Evolutionary conservation across 2,329 filamentous ascomycete genomes (phyloP), one percentile per base, ranked within the genome.

Genomic region (Phoma herbarum): DNA sequence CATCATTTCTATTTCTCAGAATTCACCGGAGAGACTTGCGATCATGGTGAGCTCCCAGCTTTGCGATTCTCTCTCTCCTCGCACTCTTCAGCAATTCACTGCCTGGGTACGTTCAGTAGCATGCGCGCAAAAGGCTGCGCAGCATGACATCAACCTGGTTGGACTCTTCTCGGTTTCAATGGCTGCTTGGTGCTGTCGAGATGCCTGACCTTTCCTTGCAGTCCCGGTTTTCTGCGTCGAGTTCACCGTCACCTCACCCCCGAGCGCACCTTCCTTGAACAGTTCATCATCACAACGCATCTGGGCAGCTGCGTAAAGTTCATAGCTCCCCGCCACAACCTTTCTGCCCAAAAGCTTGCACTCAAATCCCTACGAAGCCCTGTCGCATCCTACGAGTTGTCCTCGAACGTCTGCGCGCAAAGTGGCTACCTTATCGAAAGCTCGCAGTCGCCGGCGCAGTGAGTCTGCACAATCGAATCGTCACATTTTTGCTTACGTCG

Each of bases 371-470:
- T 16, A 25, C 16, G 6, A 26, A 41, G 18, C 28, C 18, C 12
- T 11, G 14, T 12, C n/a, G 25, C 1, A 20, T 25, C 16, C 4
- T 11, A 14, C 12, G n/a, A 20, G 20, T 22, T 26, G 16, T 25
- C 25, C 25, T 14, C n/a, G 33, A 6, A 12, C 1, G 2, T 33
- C 29, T 26, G 16, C 28, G 35, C 12, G 18, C 65, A 71, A 70
- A 25, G 55, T 68, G 67, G 67, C 68, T 57, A 59, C 39, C 48
- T 66, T 61, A 46, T 33, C 54, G 18, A 66, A 57, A 50, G 45
- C 46, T 47, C 63, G 65, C 33, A 53, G 61, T 44, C 54, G 66
- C 54, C 64, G 67, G 60, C 68, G 67, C 41, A 61, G 70, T 72
- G 53, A 68, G 67, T 67, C 25, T 56, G n/a, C 45, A 28, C 26